phyloP scores from a whole-genome alignment of 108 stramenopile species.

The Cylindrotheca closterium region DNA sequence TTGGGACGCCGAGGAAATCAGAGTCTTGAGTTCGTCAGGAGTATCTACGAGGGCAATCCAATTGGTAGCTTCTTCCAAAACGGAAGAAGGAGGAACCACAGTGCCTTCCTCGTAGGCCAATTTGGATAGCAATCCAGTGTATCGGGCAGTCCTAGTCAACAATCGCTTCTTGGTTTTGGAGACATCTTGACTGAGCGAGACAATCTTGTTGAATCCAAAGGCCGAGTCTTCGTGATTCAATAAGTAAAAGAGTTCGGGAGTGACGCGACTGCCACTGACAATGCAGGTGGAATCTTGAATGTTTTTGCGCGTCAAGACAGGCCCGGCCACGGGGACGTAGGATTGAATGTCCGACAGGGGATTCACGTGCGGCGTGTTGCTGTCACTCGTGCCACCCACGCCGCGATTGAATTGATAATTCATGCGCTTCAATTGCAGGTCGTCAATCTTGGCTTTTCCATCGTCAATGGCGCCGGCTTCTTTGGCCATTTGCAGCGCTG shows the following conservation, averaged over 20 bases:
- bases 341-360: slow-evolving; percentile 34
- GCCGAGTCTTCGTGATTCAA: slow-evolving; percentile 79
- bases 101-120: slow-evolving; percentile 49
- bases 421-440: too few relatives aligned
- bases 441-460: too few relatives aligned
- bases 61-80: slow-evolving; percentile 58
- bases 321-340: slow-evolving; percentile 39
- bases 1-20: slow-evolving; percentile 39
- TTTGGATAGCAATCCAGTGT: slow-evolving; percentile 89
- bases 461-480: too few relatives aligned
- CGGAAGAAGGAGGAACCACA: slow-evolving; percentile 42
- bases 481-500: too few relatives aligned
- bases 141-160: slow-evolving; percentile 77
- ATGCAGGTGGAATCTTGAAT: slow-evolving; percentile 37
- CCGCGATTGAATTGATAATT: too few relatives aligned
- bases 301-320: slow-evolving; percentile 46
- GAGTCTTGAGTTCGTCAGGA: slow-evolving; percentile 28
- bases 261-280: slow-evolving; percentile 37
- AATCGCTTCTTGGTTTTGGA: slow-evolving; percentile 87
- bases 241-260: slow-evolving; percentile 71
- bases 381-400: too few relatives aligned
- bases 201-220: slow-evolving; percentile 77
- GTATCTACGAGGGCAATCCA: slow-evolving; percentile 66
- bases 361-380: too few relatives aligned
- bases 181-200: slow-evolving; percentile 76